Evolutionary conservation across 1,284 basidiomycete species (phyloP), one percentile per base, ranked within the genome.

Genomic region (Schizophyllum amplum): DNA sequence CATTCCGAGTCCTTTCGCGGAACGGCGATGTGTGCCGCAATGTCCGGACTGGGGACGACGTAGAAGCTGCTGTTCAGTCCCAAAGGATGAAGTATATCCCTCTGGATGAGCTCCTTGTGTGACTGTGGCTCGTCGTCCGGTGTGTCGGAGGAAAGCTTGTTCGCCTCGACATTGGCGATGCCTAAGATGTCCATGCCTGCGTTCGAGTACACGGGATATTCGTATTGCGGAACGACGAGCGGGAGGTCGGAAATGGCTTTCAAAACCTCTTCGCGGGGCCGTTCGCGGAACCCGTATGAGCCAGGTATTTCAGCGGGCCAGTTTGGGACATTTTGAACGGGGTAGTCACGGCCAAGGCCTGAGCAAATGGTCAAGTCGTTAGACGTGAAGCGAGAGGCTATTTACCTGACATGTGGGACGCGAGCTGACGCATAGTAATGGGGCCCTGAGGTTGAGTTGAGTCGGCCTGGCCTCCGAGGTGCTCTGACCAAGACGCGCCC

Each of bases 171-270:
- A 54, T 76, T 73, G 7, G 72, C 68, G 5, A 73, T 64, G 13
- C 77, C 76, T 5, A 79, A 65, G 1, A 78, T 25, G 21, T 67
- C 65, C 20, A 72, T 71, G 0, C 76, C 80, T 0, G 75, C 72
- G 57, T 80, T 81, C 13, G 79, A 81, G 59, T 81, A 81, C 15
- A 75, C 66, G 0, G 78, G 77, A 58, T 71, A 78, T 2, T 67
- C 64, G 53, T 73, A 75, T 3, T 76, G 79, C 2, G 70, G 64
- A n/a, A 72, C 66, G 25, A 74, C 65, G 20, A 77, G 72, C 2
- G 66, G 74, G 55, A 63, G 70, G 20, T 67, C 60, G 1, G 69
- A 64, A 9, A 79, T 63, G 1, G 71, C 67, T 23, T 72, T 61
- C 46, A 76, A 64, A 4, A 78, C 58, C 4, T 64, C 52, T 33